Percentiles rank a stretch among this genome's conserved stretches.
Evolutionary conservation across 805 yeast genomes (phyloP).

Genomic region (Tetrapisispora pingtungensis): DNA sequence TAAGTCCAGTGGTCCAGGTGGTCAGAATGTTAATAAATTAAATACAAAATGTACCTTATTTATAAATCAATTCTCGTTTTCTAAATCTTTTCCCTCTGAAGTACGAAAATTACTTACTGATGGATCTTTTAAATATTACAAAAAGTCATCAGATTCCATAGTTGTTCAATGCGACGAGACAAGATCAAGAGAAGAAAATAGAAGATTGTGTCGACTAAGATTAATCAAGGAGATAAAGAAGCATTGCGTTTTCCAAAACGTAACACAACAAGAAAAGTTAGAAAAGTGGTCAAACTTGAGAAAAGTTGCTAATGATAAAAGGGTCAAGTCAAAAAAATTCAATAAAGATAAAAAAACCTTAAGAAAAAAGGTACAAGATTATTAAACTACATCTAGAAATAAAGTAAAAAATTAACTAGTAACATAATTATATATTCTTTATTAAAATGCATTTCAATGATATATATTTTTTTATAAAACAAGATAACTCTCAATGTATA

Average conservation of each 20-base stretch:
- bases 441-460: too few relatives aligned
- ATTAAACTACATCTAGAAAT: background rate
- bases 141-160: constrained; percentile 42
- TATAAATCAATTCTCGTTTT: constrained; percentile 36
- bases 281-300: constrained; percentile 41
- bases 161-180: constrained; percentile 51
- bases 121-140: constrained; percentile 41
- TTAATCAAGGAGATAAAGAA: constrained; percentile 42
- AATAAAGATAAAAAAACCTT: constrained; percentile 32
- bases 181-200: constrained; percentile 50
- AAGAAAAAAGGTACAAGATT: constrained; percentile 15
- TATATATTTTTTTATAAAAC: too few relatives aligned
- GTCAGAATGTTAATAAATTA: constrained; percentile 75
- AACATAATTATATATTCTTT: too few relatives aligned
- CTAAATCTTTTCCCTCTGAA: constrained; percentile 51
- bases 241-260: constrained; percentile 38
- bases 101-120: constrained; percentile 35
- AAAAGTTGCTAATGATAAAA: constrained; percentile 25
- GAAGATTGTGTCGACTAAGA: constrained; percentile 50
- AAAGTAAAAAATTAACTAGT: too few relatives aligned
- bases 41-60: constrained; percentile 51
- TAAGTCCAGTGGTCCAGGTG: constrained; percentile 78
- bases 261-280: constrained; percentile 36
- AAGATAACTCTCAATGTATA: too few relatives aligned
- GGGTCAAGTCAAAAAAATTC: constrained; percentile 31